Conservation (phyloP, 2,329 filamentous ascomycete genomes). For the Pyrenophora teres region DNA sequence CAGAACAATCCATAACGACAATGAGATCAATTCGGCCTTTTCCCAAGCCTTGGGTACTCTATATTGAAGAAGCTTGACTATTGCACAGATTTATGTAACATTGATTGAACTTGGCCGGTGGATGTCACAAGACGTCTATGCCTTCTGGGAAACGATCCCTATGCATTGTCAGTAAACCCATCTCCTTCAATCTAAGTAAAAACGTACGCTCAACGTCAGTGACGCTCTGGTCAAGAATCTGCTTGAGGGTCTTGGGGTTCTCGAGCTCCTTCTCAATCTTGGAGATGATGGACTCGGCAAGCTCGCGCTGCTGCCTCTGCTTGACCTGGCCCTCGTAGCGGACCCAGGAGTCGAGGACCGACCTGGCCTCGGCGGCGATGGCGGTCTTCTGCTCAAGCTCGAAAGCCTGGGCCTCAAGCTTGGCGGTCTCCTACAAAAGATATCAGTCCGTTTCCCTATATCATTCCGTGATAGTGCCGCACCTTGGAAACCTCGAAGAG, state of each 20-base stretch:
- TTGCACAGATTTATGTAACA: conserved; percentile 51
- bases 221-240: conserved; percentile 97
- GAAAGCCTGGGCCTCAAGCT: conserved; percentile 93
- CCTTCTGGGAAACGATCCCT: conserved; percentile 49
- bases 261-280: conserved; percentile 99
- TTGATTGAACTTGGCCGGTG: conserved; percentile 33
- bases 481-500: conserved; percentile 99
- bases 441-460: conserved; percentile 30
- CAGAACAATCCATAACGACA: conserved; percentile 1
- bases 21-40: conserved; percentile 30
- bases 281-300: conserved; percentile 88
- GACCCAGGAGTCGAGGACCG: conserved; percentile 96
- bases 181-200: no score
- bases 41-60: conserved; percentile 37
- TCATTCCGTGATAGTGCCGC: conserved; percentile 45
- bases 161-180: conserved; percentile 22
- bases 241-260: conserved; percentile 95
- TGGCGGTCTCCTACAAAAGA: conserved; percentile 81
- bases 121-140: conserved; percentile 41
- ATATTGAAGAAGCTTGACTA: conserved; percentile 46
- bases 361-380: conserved; percentile 89
- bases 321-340: conserved; percentile 99
- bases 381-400: conserved; percentile 97
- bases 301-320: conserved; percentile 96
- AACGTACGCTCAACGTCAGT: conserved; percentile 89